Evolutionary conservation across 176 grass and related monocot species (phyloP).

Genomic region (Chrysopogon serrulatus): DNA sequence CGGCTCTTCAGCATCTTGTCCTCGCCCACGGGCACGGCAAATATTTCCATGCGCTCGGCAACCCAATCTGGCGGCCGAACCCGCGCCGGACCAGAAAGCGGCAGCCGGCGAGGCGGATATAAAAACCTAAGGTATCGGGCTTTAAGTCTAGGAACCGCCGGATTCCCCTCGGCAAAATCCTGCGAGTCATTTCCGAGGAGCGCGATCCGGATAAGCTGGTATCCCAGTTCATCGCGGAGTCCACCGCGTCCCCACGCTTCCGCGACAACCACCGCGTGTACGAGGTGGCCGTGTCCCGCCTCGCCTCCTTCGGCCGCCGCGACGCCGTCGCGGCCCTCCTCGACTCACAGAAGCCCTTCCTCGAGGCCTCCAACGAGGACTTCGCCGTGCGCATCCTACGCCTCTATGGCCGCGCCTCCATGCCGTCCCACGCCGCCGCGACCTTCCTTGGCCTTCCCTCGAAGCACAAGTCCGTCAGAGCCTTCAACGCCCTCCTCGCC

Average conservation of each 20-base stretch:
- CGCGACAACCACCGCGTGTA: constrained; percentile 38
- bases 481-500: constrained; percentile 53
- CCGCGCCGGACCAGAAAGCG: neutral
- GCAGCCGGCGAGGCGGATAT: neutral
- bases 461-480: constrained; percentile 12
- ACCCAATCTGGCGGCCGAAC: neutral
- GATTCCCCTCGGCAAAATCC: neutral
- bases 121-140: neutral
- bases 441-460: constrained; percentile 36
- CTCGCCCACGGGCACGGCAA: neutral
- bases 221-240: constrained; percentile 38
- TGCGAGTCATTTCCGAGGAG: constrained; percentile 12
- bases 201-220: constrained; percentile 53
- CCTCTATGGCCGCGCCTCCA: constrained; percentile 54
- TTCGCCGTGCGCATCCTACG: constrained; percentile 51
- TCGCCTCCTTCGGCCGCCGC: constrained; percentile 21
- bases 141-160: neutral
- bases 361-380: constrained; percentile 19
- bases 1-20: constrained; percentile 26
- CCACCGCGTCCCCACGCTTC: constrained; percentile 27
- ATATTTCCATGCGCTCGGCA: neutral
- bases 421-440: constrained; percentile 44
- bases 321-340: constrained; percentile 50
- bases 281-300: constrained; percentile 43
- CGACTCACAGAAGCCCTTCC: constrained; percentile 53